phyloP scores from a whole-genome alignment of 495 filamentous ascomycete species.

The Aspergillus baeticus region DNA sequence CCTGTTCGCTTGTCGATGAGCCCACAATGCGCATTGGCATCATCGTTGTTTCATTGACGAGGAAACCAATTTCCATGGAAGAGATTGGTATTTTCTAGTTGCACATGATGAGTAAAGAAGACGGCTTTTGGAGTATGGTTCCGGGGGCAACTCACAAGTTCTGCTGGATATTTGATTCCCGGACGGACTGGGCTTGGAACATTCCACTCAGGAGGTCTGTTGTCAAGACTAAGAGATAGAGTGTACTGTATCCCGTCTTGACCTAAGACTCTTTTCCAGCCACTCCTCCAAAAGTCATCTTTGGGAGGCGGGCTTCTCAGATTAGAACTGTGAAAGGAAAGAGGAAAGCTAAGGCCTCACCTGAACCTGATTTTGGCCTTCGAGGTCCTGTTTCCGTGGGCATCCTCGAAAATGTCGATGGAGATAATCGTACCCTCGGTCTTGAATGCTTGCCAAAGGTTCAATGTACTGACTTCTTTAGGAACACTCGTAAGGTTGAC shows the following conservation, averaged over 20 bases:
- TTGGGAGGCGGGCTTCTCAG: constrained; percentile 40
- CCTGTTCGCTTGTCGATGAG: background rate
- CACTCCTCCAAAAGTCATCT: constrained; percentile 37
- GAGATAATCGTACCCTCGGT: constrained; percentile 39
- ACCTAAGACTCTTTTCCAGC: constrained; percentile 26
- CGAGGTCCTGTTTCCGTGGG: constrained; percentile 23
- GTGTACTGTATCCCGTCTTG: constrained; percentile 10
- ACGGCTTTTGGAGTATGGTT: too few relatives aligned
- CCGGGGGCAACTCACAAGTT: constrained; percentile 26
- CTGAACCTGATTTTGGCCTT: constrained; percentile 43
- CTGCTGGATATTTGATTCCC: constrained; percentile 26
- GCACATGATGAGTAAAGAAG: background rate
- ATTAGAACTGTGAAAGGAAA: constrained; percentile 1
- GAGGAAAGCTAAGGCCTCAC: constrained; percentile 23
- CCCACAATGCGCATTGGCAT: constrained; percentile 30
- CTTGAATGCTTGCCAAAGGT: constrained; percentile 38
- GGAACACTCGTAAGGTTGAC: constrained; percentile 37
- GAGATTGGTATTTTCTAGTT: constrained; percentile 28
- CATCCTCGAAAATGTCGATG: constrained; percentile 46
- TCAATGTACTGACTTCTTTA: constrained; percentile 26
- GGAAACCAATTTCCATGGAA: constrained; percentile 34
- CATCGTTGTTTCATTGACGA: constrained; percentile 27
- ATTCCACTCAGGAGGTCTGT: constrained; percentile 9
- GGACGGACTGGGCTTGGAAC: constrained; percentile 31
- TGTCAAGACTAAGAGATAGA: constrained; percentile 22